These are phyloP conservation scores for Calocera cornea DNA, from an alignment of 768 basidiomycete species.

Conservation along the genomic window DNA sequence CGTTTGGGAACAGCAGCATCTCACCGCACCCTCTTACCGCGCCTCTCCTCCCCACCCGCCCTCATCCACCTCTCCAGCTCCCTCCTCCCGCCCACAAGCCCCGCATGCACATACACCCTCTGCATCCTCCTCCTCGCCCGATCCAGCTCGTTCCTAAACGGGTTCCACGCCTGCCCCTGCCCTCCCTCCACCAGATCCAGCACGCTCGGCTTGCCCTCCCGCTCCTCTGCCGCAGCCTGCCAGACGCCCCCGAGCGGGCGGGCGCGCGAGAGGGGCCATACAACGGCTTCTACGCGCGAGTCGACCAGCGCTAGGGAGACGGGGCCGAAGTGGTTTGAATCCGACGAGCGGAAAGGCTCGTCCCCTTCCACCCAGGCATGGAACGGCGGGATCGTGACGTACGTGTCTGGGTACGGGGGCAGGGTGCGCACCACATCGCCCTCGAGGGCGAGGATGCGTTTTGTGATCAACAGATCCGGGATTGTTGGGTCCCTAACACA, in stretches of 20 bases:
- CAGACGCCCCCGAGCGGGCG: not conserved
- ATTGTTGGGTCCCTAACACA: constrained; percentile 24
- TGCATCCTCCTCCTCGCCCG: constrained; percentile 1
- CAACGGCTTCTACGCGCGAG: constrained; percentile 20
- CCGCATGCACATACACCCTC: not conserved
- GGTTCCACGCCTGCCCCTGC: not conserved
- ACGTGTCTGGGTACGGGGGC: constrained; percentile 11
- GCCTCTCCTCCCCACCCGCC: not conserved
- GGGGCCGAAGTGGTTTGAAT: constrained; percentile 27
- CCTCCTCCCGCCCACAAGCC: not conserved
- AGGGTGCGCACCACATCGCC: constrained; percentile 21
- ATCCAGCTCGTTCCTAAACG: not conserved
- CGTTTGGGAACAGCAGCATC: no score
- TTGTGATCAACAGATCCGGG: constrained; percentile 25
- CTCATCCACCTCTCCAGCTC: not conserved
- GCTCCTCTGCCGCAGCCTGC: not conserved
- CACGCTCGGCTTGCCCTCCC: not conserved
- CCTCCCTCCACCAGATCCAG: not conserved
- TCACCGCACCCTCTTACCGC: no score
- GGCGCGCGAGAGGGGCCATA: constrained; percentile 22
- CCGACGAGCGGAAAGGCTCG: constrained; percentile 22
- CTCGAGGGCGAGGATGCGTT: constrained; percentile 26
- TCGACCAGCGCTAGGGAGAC: constrained; percentile 25
- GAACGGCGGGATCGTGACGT: constrained; percentile 23
- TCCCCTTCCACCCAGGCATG: constrained; percentile 30